Percentiles rank a stretch among this genome's conserved stretches.
phyloP scores from a whole-genome alignment of 1,139 yeast genomes.

The Starmera stellimalicola region DNA sequence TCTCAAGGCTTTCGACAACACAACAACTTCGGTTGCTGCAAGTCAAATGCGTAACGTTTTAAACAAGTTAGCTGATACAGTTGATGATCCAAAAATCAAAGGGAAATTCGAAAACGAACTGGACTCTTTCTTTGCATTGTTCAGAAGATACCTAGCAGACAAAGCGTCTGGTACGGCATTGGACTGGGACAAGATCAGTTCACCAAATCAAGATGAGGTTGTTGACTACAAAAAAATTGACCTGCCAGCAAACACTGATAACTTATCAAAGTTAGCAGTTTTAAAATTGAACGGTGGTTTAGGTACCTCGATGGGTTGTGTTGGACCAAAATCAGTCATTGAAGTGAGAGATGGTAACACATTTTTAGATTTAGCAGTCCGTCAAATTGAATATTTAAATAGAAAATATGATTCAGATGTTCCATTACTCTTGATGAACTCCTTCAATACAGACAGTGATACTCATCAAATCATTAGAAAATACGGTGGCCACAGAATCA shows the following conservation, averaged over 20 bases:
- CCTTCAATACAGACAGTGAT: conserved; percentile 95
- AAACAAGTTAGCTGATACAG: conserved; percentile 80
- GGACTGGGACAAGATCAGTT: conserved; percentile 93
- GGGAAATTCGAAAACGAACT: conserved; percentile 75
- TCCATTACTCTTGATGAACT: conserved; percentile 93
- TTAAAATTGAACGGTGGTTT: conserved; percentile 95
- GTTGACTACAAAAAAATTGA: conserved; percentile 56
- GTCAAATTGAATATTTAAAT: conserved; percentile 94
- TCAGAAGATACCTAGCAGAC: conserved; percentile 85
- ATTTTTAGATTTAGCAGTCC: conserved; percentile 86
- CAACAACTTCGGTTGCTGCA: conserved; percentile 93
- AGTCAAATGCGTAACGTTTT: conserved; percentile 96
- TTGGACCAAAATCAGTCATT: conserved; percentile 95
- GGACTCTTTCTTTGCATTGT: conserved; percentile 90
- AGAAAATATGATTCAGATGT: conserved; percentile 88
- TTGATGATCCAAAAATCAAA: conserved; percentile 45
- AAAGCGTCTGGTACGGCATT: conserved; percentile 79
- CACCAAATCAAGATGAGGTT: conserved; percentile 84
- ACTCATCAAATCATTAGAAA: conserved; percentile 93
- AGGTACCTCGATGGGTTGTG: conserved; percentile 99
- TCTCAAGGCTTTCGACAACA: conserved; percentile 78
- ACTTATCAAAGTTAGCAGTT: conserved; percentile 82
- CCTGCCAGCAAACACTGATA: conserved; percentile 31
- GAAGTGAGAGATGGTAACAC: conserved; percentile 99
- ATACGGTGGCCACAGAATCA: conserved; percentile 92